Evolutionary conservation across 306 rosid genomes (phyloP).

Genomic region (Inga laurina): DNA sequence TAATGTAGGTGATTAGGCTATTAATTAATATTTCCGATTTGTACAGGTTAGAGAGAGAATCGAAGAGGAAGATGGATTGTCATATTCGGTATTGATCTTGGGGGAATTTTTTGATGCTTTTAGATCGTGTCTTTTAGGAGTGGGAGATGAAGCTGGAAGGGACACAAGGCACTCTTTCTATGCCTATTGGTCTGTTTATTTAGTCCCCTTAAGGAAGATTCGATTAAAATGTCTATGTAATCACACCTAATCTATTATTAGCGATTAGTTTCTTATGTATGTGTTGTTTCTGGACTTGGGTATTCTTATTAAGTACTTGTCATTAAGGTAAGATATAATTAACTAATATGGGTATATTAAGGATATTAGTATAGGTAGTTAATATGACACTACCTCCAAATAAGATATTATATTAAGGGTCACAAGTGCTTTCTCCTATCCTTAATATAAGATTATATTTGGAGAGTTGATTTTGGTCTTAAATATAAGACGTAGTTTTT

Average conservation of each 20-base stretch:
- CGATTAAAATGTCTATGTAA: neutral
- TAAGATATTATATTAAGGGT: too few species aligned
- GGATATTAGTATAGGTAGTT: too few species aligned
- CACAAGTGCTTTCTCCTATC: rapidly evolving
- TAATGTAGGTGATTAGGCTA: slow-evolving; percentile 47
- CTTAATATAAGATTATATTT: too few species aligned
- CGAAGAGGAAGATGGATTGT: slow-evolving; percentile 36
- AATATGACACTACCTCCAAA: too few species aligned
- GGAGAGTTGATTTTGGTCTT: too few species aligned
- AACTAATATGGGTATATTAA: too few species aligned
- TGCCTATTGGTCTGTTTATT: slow-evolving; percentile 29
- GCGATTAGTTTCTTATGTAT: neutral
- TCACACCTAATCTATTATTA: neutral
- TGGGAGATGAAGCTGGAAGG: slow-evolving; percentile 35
- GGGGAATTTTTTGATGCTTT: slow-evolving; percentile 27
- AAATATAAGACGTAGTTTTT: too few species aligned
- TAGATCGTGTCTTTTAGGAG: slow-evolving; percentile 6
- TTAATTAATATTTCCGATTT: slow-evolving; percentile 42
- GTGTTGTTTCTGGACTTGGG: neutral
- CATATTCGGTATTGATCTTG: slow-evolving; percentile 35
- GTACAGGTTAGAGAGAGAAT: slow-evolving; percentile 36
- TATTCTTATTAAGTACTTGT: neutral
- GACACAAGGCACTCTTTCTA: slow-evolving; percentile 43
- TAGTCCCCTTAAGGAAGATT: slow-evolving; percentile 2
- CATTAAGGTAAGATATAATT: too few species aligned